Base-by-base conservation (phyloP, 2,329 filamentous ascomycete genomes). In the Ceratocystis colombiana region DNA sequence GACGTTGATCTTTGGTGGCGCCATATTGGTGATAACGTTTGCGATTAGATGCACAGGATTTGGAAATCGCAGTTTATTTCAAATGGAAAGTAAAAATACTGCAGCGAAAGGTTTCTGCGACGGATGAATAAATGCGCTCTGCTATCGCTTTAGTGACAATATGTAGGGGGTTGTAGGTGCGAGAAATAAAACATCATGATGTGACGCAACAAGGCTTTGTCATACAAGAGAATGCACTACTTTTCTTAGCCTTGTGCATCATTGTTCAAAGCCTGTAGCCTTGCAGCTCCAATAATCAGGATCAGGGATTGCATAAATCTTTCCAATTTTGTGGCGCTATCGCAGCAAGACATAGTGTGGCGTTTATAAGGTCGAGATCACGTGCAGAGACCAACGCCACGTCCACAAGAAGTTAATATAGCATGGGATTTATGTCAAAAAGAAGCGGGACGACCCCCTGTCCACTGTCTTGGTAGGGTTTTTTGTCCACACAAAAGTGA, bases 1-100 rank as follows among this genome's bases (percentile, higher is more conserved):
- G 69, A 97, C 80, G 76, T 96, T 96, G 73, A 96, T 78, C 48
- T 78, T 83, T 69, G 74, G 75, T 1, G 79, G 72, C 48, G 79
- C 77, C 85, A 89, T 89, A 15, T 6, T 57, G 48, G 41, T 33
- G 25, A 25, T 57, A 5, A 25, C 2, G 25, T 62, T 33, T 66
- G 37, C 25, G 15, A 25, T 17, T 66, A 17, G 8, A 59, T 17
- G 50, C 12, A 33, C 57, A 59, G 22, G 20, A 25, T 25, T 17
- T 62, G 6, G 33, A 41, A 28, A 22, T 5, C 17, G 22, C 20
- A 20, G 3, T 15, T 44, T 25, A 45, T 8, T n/a, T 15, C 25
- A 6, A 41, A 7, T 61, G 3, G 20, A 48, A 48, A 8, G n/a
- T 41, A 41, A 41, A 15, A 41, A 15, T 41, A 41, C 37, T 15